Conservation (phyloP, 2,329 filamentous ascomycete species). For the Volutella citrinella region DNA sequence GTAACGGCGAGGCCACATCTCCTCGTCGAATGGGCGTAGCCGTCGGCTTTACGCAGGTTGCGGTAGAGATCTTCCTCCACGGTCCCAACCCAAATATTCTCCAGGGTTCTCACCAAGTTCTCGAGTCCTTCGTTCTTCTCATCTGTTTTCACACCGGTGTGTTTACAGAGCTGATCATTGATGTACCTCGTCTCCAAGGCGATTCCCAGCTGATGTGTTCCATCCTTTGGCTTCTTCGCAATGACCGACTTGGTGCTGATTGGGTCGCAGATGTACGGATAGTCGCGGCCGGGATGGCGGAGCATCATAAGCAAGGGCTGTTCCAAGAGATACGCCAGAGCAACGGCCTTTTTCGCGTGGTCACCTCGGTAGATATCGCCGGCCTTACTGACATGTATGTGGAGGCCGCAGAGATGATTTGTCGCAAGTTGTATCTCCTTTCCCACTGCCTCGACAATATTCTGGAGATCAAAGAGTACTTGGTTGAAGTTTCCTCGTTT, state of each 20-base stretch:
- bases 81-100: constrained; percentile 15
- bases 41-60: constrained; percentile 19
- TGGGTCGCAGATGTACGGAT: constrained; percentile 14
- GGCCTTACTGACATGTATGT: constrained; percentile 23
- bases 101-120: constrained; percentile 13
- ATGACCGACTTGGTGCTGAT: constrained; percentile 18
- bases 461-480: constrained; percentile 21
- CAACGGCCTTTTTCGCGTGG: too few species aligned
- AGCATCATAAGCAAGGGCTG: constrained; percentile 18
- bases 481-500: constrained; percentile 10
- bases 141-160: constrained; percentile 10
- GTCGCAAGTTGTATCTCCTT: constrained; percentile 19
- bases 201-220: constrained; percentile 10
- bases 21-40: constrained; percentile 18
- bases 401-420: constrained; percentile 24
- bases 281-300: constrained; percentile 20
- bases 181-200: constrained; percentile 6
- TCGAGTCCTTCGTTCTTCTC: constrained; percentile 2
- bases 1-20: constrained; percentile 23
- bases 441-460: constrained; percentile 15
- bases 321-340: constrained; percentile 22
- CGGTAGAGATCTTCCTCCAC: constrained; percentile 9
- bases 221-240: constrained; percentile 7
- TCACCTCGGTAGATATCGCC: constrained; percentile 13
- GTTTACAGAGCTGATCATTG: background rate